Conservation (phyloP, 2,329 filamentous ascomycete genomes). For the Thermoascus crustaceus region DNA sequence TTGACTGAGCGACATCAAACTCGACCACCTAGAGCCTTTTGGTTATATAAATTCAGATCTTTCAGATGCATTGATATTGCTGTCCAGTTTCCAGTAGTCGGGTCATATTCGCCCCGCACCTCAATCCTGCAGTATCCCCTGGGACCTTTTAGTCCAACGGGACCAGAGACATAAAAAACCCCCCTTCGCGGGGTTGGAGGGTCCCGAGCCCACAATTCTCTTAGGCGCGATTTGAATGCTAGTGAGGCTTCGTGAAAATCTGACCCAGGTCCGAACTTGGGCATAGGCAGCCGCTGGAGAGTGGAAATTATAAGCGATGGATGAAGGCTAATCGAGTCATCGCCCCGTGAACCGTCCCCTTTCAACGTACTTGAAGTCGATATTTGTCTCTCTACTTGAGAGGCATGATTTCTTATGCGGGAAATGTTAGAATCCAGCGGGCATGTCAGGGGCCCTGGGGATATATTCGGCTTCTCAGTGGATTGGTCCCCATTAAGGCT, state of each 20-base stretch:
- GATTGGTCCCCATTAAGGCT: slow-evolving; percentile 8
- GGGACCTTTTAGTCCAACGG: slow-evolving; percentile 25
- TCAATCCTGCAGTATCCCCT: slow-evolving; percentile 28
- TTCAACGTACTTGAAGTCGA: slow-evolving; percentile 9
- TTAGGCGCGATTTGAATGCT: slow-evolving; percentile 24
- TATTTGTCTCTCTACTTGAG: slow-evolving; percentile 13
- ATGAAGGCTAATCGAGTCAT: slow-evolving; percentile 12
- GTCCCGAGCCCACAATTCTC: slow-evolving; percentile 14
- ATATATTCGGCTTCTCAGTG: slow-evolving; percentile 9
- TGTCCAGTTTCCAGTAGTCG: slow-evolving; percentile 20
- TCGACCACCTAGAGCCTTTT: slow-evolving; percentile 18
- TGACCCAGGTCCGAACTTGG: slow-evolving; percentile 24
- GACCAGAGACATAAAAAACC: slow-evolving; percentile 26
- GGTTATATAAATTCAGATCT: slow-evolving; percentile 22
- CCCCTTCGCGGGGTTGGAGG: slow-evolving; percentile 21
- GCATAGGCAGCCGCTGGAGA: slow-evolving; percentile 26
- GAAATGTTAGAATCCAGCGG: no score
- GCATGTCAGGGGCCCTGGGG: no score
- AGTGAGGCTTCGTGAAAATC: slow-evolving; percentile 25
- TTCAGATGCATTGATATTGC: slow-evolving; percentile 23
- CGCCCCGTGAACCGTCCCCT: slow-evolving; percentile 10
- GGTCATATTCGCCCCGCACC: slow-evolving; percentile 30
- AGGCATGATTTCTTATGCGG: slow-evolving; percentile 12
- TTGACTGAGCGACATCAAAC: no score
- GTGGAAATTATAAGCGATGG: slow-evolving; percentile 24